Percentiles rank a stretch among this genome's conserved stretches.
These are phyloP conservation scores for Artemisia argyi DNA, from an alignment of 129 eudicot species.

Conservation along the genomic window DNA sequence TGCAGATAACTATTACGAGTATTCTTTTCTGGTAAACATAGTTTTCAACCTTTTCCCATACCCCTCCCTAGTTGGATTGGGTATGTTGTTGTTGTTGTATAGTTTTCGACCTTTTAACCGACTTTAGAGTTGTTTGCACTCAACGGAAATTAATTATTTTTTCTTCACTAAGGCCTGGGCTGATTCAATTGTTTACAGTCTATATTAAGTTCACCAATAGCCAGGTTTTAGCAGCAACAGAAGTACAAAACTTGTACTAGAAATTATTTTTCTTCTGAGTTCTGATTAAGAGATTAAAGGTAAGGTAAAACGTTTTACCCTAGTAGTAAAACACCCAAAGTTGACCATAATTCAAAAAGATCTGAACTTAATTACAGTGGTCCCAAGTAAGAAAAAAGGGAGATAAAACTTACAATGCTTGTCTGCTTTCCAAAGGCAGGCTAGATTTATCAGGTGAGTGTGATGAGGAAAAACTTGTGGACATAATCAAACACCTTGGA, in stretches of 20 bases:
- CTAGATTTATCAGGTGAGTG: slow-evolving; percentile 31
- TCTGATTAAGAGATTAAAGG: background rate
- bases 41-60: background rate
- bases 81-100: too few species aligned
- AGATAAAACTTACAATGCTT: slow-evolving; percentile 29
- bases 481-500: slow-evolving; percentile 34
- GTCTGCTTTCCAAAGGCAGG: slow-evolving; percentile 34
- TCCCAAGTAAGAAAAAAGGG: slow-evolving; percentile 9
- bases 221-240: background rate
- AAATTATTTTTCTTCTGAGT: slow-evolving; percentile 1
- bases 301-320: slow-evolving; percentile 17
- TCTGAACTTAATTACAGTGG: slow-evolving; percentile 23
- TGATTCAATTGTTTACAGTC: too few species aligned
- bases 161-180: too few species aligned
- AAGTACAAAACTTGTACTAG: background rate
- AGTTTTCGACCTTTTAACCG: too few species aligned
- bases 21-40: background rate
- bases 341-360: slow-evolving; percentile 19
- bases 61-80: too few species aligned
- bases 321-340: slow-evolving; percentile 17
- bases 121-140: too few species aligned
- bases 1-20: too few species aligned
- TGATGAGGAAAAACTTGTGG: slow-evolving; percentile 37
- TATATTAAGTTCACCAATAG: too few species aligned
- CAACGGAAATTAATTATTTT: too few species aligned